These are phyloP conservation scores for Zea luxurians DNA, from an alignment of 176 grass and related monocot genomes.

Conservation along the genomic window DNA sequence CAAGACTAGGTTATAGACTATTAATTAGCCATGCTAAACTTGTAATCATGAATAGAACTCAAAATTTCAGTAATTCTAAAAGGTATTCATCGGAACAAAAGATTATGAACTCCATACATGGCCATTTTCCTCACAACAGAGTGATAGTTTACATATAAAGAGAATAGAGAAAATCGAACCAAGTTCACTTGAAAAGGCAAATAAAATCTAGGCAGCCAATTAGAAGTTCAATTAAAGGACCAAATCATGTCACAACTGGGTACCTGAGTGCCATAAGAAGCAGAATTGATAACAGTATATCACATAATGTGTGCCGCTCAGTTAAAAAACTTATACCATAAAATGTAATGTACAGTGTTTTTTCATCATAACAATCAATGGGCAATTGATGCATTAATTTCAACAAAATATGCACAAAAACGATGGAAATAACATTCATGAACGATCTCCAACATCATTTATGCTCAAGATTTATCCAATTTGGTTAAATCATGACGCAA, in stretches of 20 bases:
- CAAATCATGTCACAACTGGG: not conserved
- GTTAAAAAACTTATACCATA: conserved; percentile 8
- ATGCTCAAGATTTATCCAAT: conserved; percentile 14
- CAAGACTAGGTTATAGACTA: not conserved
- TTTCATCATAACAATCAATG: not conserved
- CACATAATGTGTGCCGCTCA: not conserved
- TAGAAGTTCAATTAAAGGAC: not conserved
- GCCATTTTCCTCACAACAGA: not conserved
- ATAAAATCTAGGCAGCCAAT: not conserved
- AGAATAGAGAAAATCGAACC: not conserved
- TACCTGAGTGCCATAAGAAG: not conserved
- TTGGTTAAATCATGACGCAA: not conserved
- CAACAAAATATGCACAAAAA: conserved; percentile 19
- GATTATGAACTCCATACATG: not conserved
- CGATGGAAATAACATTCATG: not conserved
- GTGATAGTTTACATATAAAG: conserved; percentile 13
- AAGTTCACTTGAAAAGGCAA: conserved; percentile 3
- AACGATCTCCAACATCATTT: not conserved
- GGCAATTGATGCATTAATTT: not conserved
- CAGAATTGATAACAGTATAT: not conserved
- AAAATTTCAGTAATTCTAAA: not conserved
- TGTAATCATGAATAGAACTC: not conserved
- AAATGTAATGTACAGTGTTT: not conserved
- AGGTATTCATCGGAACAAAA: not conserved
- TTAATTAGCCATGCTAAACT: not conserved